Percentiles rank a stretch among this genome's conserved stretches.
Evolutionary conservation across 169 alveolate genomes (phyloP).

Genomic region (Amoebophrya sp.): DNA sequence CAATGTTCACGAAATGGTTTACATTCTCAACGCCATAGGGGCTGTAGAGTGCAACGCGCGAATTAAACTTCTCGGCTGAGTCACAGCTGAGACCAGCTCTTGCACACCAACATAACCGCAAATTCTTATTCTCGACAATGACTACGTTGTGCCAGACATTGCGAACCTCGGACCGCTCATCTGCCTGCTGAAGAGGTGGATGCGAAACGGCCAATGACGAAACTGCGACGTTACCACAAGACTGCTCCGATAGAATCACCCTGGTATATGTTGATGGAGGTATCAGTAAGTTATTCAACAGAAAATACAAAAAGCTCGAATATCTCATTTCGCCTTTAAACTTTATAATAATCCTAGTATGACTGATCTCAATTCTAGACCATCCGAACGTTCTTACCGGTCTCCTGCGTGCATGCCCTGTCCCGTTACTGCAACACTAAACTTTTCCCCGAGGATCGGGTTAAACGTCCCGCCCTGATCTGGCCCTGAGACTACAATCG

Average conservation of each 20-base stretch:
- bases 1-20: background rate
- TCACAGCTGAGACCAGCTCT: background rate
- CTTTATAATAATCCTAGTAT: no score
- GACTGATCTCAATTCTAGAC: no score
- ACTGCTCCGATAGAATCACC: background rate
- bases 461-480: background rate
- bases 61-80: background rate
- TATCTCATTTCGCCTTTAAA: no score
- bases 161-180: background rate
- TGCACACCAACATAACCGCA: background rate
- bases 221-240: background rate
- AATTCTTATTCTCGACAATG: background rate
- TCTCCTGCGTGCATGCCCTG: background rate
- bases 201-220: background rate
- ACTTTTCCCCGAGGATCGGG: background rate
- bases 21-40: background rate
- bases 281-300: no score
- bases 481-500: background rate
- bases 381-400: no score
- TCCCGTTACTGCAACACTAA: background rate
- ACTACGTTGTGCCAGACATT: conserved; percentile 23
- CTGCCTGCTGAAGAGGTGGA: background rate
- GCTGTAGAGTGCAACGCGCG: background rate
- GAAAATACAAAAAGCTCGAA: no score
- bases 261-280: no score